Base-by-base conservation (phyloP, 352 stramenopile genomes). In the Globisporangium canariense region DNA sequence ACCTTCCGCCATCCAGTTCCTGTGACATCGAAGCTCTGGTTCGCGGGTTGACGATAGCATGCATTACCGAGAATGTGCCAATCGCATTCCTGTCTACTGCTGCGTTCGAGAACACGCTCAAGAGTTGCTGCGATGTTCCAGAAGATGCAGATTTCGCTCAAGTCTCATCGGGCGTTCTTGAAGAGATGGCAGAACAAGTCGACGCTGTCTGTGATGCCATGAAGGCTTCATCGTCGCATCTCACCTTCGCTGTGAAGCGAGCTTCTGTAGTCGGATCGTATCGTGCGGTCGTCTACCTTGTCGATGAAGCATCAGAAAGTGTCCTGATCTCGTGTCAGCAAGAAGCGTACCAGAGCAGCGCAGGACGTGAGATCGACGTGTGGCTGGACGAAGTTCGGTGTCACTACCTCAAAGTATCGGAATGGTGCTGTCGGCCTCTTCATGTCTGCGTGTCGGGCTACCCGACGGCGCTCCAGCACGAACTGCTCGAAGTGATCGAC, bases 391-490 rank as follows among this genome's bases (percentile, higher is more conserved):
- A 60, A 34, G 34, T 68, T 25, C 46, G 32, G 34, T 7, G 22
- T 0, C 40, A 64, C 38, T 68, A 56, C n/a, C 11, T 36, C 25
- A 53, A 6, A 22, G 63, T 68, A 10, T 43, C 38, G 0, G 49
- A 60, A 14, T 54, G 41, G 46, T 60, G 55, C 30, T 49, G 30
- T 11, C 38, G 41, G 30, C 14, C 30, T n/a, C 47, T 68, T 4
- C 63, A 68, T n/a, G 47, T 68, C 8, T 60, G 56, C 3, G 49
- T 68, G 11, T 61, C 51, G 2, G 49, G 47, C 34, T 68, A 60
- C 20, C 49, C 63, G 3, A 28, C 8, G 7, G 38, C 28, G 2
- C 40, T 68, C 28, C 55, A 58, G 36, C 40, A 20, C 16, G 32
- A 53, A 16, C 10, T 68, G n/a, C 22, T 55, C n/a, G 36, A 53